Evolutionary conservation across 345 rosid genomes (phyloP), one percentile per base, ranked within the genome.

Genomic region (Hypericum androsaemum): DNA sequence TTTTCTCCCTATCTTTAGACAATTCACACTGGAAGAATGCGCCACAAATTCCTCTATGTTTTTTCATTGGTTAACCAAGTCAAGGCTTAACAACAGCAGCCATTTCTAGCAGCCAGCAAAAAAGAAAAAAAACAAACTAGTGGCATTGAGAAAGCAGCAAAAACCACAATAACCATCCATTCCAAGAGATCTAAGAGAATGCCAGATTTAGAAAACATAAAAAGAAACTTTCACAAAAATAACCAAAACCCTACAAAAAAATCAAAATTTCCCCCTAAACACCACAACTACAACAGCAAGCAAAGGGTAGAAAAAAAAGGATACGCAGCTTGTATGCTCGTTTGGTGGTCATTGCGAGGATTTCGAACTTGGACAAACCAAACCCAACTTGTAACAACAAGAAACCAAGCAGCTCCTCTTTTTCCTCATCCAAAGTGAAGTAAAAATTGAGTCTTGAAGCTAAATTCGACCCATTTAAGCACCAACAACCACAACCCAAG

Each of bases 261-360:
- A 6, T 44, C 36, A 7, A 13, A 15, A 32, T 15, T 10, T 11
- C 6, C 7, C 7, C 6, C 3, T 7, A 44, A 44, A 7, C 14
- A 12, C 12, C 8, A 47, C 32, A 35, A 5, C 39, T 12, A 32
- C n/a, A n/a, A n/a, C n/a, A n/a, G n/a, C n/a, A n/a, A n/a, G n/a
- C n/a, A n/a, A n/a, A n/a, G n/a, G n/a, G n/a, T n/a, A n/a, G 32
- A 22, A 22, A 22, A 14, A 1, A 44, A 68, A 80, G 96, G 95
- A 88, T 92, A 92, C 98, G 98, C 12, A 92, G 95, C 77, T 92
- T 92, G 82, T 92, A 92, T 17, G 96, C 95, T 59, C 96, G 96
- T 63, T 88, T 92, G 62, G 96, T 85, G 53, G 88, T 78, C 98
- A 92, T 92, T 77, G 77, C 61, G 4, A 22, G 32, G 32, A 22